Percentiles rank a stretch among this genome's conserved stretches.
phyloP scores from a whole-genome alignment of 345 rosid species.

The Boechera stricta region DNA sequence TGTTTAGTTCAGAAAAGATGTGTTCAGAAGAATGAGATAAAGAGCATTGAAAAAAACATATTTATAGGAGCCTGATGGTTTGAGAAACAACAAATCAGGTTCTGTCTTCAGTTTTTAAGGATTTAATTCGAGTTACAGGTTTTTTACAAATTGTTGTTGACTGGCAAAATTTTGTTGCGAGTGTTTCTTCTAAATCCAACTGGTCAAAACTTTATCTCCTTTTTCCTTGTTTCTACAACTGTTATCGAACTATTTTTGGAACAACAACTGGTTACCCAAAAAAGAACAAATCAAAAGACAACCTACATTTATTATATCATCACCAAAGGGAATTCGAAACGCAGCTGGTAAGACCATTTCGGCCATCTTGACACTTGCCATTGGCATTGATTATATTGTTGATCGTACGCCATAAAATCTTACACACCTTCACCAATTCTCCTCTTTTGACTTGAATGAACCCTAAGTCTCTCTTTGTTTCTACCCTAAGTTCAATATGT shows the following conservation, averaged over 20 bases:
- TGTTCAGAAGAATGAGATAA: neutral
- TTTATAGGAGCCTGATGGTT: neutral
- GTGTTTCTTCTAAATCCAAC: neutral
- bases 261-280: neutral
- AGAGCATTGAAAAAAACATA: neutral
- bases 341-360: neutral
- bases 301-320: neutral
- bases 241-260: neutral
- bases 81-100: conserved; percentile 9
- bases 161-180: neutral
- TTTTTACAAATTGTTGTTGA: neutral
- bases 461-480: neutral
- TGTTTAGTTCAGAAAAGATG: neutral
- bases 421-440: too few relatives aligned
- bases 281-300: neutral
- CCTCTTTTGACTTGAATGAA: too few relatives aligned
- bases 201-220: neutral
- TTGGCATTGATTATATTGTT: too few relatives aligned
- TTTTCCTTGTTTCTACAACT: neutral
- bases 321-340: neutral
- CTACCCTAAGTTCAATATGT: neutral
- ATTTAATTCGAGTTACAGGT: neutral
- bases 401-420: too few relatives aligned
- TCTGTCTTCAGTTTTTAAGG: neutral
- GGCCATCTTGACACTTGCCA: too few relatives aligned